A percentile compares a stretch with the other conserved stretches of the same genome.
Evolutionary conservation across 2,329 filamentous ascomycete species (phyloP).

Genomic region (Rhexocercosporidium sp.): DNA sequence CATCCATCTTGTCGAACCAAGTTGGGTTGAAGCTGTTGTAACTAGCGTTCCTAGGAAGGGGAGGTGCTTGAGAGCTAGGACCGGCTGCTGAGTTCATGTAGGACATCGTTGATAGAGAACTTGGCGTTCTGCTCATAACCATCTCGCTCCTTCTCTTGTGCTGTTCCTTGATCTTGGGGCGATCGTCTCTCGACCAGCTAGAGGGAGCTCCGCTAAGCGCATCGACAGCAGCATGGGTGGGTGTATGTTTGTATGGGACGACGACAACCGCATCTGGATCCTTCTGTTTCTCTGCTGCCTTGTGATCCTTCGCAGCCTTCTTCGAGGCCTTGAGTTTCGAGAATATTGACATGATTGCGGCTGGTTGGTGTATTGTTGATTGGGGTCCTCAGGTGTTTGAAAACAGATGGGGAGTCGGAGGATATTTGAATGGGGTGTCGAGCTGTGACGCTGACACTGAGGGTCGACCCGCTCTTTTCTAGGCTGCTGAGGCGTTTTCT

Average conservation of each 20-base stretch:
- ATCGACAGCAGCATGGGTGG: conserved; percentile 65
- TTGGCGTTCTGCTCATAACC: conserved; percentile 34
- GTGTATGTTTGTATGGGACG: conserved; percentile 62
- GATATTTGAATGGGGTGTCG: conserved; percentile 1
- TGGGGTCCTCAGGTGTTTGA: not conserved
- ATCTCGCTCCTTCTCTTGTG: conserved; percentile 40
- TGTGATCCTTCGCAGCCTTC: conserved; percentile 61
- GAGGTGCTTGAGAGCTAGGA: conserved; percentile 22
- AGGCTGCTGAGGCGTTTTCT: conserved; percentile 1
- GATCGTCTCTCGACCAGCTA: conserved; percentile 52
- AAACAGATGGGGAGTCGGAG: not conserved
- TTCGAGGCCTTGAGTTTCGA: conserved; percentile 57
- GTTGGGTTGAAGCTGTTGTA: conserved; percentile 39
- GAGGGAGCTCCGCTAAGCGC: conserved; percentile 60
- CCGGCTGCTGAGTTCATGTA: conserved; percentile 25
- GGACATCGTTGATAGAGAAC: conserved; percentile 33
- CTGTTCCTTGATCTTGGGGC: conserved; percentile 39
- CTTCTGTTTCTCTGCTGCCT: conserved; percentile 52
- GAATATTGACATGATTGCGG: conserved; percentile 60
- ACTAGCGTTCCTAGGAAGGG: conserved; percentile 34
- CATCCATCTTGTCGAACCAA: conserved; percentile 36
- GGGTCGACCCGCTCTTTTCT: conserved; percentile 1
- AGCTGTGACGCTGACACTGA: conserved; percentile 3
- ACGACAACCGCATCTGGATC: conserved; percentile 43
- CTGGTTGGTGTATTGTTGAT: not conserved